These are phyloP conservation scores for Furcasterigmium furcatum DNA, from an alignment of 2,329 filamentous ascomycete genomes.

Conservation along the genomic window DNA sequence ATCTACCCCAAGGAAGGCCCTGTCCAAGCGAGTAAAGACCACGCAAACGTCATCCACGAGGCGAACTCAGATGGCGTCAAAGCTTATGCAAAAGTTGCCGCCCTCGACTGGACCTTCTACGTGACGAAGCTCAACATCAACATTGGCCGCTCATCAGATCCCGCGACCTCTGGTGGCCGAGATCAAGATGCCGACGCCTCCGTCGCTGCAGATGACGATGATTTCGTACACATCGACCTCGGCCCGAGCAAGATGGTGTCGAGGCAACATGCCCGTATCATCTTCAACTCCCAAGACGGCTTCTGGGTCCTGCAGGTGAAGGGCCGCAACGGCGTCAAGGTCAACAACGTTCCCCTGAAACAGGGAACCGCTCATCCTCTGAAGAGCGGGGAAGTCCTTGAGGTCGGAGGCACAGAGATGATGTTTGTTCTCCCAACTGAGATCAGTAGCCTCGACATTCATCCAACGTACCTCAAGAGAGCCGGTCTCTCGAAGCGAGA, in stretches of 20 bases:
- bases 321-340: conserved; percentile 84
- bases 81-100: conserved; percentile 80
- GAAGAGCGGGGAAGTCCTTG: conserved; percentile 84
- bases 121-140: conserved; percentile 72
- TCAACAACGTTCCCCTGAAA: conserved; percentile 72
- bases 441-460: conserved; percentile 62
- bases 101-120: conserved; percentile 81
- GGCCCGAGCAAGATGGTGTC: conserved; percentile 81
- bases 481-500: conserved; percentile 45
- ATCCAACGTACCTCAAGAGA: conserved; percentile 66
- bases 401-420: conserved; percentile 94
- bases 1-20: conserved; percentile 34
- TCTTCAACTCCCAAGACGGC: conserved; percentile 64
- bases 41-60: conserved; percentile 62
- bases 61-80: conserved; percentile 59
- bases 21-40: conserved; percentile 59
- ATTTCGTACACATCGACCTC: conserved; percentile 79
- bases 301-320: conserved; percentile 85
- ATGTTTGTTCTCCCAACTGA: conserved; percentile 92
- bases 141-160: conserved; percentile 68
- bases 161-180: conserved; percentile 21
- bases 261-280: conserved; percentile 71
- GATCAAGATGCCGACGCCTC: conserved; percentile 16
- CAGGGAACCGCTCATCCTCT: conserved; percentile 64
- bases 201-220: conserved; percentile 40